Percentiles rank a stretch among this genome's conserved stretches.
Evolutionary conservation across 2,329 filamentous ascomycete species (phyloP).

Genomic region (Microdochium nivale): DNA sequence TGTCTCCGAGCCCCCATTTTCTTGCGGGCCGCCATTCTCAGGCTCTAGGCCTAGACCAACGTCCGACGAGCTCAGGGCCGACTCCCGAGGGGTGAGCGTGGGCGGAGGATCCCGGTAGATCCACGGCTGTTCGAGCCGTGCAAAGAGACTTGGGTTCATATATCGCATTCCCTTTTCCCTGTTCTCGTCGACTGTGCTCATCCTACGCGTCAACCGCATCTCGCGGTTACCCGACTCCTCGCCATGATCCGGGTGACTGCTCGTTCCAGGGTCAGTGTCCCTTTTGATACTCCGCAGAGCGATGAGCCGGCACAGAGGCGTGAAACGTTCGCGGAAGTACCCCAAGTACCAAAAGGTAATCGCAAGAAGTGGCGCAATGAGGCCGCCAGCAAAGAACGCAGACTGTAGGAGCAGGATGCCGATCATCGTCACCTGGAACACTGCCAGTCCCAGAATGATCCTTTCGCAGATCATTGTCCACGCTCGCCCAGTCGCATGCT

Average conservation of each 20-base stretch:
- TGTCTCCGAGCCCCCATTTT: not conserved
- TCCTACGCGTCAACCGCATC: constrained; percentile 32
- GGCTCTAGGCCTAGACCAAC: not conserved
- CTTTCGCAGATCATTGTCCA: constrained; percentile 97
- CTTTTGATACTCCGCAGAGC: constrained; percentile 76
- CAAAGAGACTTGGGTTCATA: constrained; percentile 66
- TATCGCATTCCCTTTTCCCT: constrained; percentile 63
- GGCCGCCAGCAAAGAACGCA: constrained; percentile 63
- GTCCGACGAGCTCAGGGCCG: constrained; percentile 2
- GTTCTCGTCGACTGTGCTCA: constrained; percentile 64
- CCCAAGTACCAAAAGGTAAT: constrained; percentile 85
- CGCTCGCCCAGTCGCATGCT: constrained; percentile 84
- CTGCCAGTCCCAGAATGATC: constrained; percentile 72
- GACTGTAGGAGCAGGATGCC: constrained; percentile 70
- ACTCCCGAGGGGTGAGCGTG: constrained; percentile 10
- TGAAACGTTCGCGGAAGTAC: constrained; percentile 72
- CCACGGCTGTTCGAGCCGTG: constrained; percentile 64
- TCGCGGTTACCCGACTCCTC: constrained; percentile 27
- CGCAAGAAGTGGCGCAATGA: constrained; percentile 68
- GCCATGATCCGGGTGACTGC: constrained; percentile 31
- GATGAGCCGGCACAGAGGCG: constrained; percentile 86
- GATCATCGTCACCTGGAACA: constrained; percentile 88
- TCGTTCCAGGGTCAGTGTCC: constrained; percentile 41
- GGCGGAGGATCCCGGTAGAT: constrained; percentile 51
- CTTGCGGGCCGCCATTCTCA: too few species aligned